Evolutionary conservation across 2,329 filamentous ascomycete genomes (phyloP).

Genomic region (Metarhizium humberi): DNA sequence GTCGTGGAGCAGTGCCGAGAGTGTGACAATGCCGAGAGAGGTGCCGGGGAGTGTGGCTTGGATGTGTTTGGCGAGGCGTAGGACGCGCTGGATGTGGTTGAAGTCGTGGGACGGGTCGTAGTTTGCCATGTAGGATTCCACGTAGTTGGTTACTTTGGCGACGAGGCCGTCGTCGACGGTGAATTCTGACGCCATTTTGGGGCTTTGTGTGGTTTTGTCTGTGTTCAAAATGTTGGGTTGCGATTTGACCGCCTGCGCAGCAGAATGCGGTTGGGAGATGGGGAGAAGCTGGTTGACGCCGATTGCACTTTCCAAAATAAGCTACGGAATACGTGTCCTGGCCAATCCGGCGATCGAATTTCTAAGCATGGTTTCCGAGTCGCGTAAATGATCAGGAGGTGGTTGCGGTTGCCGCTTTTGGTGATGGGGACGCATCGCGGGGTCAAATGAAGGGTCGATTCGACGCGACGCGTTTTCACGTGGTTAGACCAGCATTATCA

Average conservation of each 20-base stretch:
- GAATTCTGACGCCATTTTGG: slow-evolving; percentile 16
- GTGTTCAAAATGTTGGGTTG: background rate
- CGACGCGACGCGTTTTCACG: background rate
- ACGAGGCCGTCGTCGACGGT: slow-evolving; percentile 33
- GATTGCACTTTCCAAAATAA: too few relatives aligned
- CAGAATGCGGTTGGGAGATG: too few relatives aligned
- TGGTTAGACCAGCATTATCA: background rate
- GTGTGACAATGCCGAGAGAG: slow-evolving; percentile 44
- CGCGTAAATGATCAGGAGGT: background rate
- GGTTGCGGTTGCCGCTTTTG: background rate
- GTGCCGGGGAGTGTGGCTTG: slow-evolving; percentile 37
- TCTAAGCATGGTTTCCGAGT: background rate
- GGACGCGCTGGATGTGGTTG: slow-evolving; percentile 71
- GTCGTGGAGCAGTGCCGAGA: slow-evolving; percentile 75
- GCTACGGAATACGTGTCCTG: too few relatives aligned
- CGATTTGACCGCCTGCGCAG: background rate
- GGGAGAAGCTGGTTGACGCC: too few relatives aligned
- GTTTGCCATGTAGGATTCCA: slow-evolving; percentile 61
- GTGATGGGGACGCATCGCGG: background rate
- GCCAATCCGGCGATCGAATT: background rate
- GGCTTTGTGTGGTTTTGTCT: background rate
- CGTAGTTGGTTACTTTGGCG: slow-evolving; percentile 51
- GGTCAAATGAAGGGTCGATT: background rate
- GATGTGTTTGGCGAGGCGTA: slow-evolving; percentile 61
- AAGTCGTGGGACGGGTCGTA: slow-evolving; percentile 88